Percentiles rank a stretch among this genome's conserved stretches.
phyloP scores from a whole-genome alignment of 371 early-diverging fungal species.

The Mortierella sp. region DNA sequence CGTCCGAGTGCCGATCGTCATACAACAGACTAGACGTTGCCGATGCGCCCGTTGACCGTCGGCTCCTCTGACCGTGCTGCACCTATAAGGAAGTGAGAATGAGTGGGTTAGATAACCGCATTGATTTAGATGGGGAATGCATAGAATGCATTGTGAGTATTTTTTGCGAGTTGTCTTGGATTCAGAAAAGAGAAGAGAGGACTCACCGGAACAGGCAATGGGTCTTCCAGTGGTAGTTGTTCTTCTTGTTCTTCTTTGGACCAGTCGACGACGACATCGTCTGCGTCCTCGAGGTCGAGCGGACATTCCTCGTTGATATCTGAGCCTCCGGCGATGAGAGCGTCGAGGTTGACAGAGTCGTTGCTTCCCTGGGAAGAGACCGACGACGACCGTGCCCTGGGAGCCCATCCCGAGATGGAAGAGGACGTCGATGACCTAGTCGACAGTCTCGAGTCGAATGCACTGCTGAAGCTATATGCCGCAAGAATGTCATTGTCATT shows the following conservation, averaged over 20 bases:
- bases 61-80: slow-evolving; percentile 7
- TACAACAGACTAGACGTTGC: slow-evolving; percentile 7
- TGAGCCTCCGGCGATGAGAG: slow-evolving; percentile 48
- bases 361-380: slow-evolving; percentile 38
- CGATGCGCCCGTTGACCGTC: slow-evolving; percentile 9
- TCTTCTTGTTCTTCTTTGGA: neutral
- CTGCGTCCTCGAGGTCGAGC: slow-evolving; percentile 41
- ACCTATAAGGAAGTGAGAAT: neutral
- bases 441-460: slow-evolving; percentile 37
- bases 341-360: slow-evolving; percentile 52
- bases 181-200: neutral
- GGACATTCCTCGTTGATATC: slow-evolving; percentile 50
- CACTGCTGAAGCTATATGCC: slow-evolving; percentile 13
- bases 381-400: slow-evolving; percentile 44
- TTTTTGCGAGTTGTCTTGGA: neutral
- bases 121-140: no score
- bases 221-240: neutral
- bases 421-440: slow-evolving; percentile 36
- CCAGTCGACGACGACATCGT: slow-evolving; percentile 34
- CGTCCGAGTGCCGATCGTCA: slow-evolving; percentile 21
- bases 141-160: neutral
- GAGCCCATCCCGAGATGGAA: slow-evolving; percentile 37
- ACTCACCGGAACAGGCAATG: neutral
- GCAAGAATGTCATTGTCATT: slow-evolving; percentile 3
- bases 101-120: no score